Evolutionary conservation across 345 rosid genomes (phyloP), one percentile per base, ranked within the genome.

Genomic region (Toxicodendron radicans): DNA sequence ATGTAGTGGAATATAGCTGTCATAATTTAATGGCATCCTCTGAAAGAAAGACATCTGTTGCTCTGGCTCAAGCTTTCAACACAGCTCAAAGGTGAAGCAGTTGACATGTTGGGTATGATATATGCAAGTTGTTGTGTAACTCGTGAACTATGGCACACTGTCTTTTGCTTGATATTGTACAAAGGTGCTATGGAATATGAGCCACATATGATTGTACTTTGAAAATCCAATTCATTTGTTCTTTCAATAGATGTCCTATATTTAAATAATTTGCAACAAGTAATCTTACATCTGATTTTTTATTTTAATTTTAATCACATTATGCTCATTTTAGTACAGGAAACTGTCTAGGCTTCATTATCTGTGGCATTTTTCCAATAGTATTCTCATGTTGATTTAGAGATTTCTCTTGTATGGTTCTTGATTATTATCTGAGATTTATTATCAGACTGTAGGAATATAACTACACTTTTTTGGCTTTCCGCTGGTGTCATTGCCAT

Each of bases 1-100:
- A 93, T 87, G 92, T 93, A 27, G 94, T 95, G 76, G 99, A 95
- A 81, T 85, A 85, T 82, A 95, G 96, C 82, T 95, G 99, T 78
- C 95, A 93, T 78, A 86, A 70, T 80, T 82, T 95, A 66, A 80
- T 80, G 82, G 81, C 94, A 27, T 86, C 98, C 46, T 85, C 97
- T 71, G 98, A 91, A 76, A 87, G 82, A 81, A 95, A 82, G 70
- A 83, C 87, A 66, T 89, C 99, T 53, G 74, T 67, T 80, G 90
- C 95, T 38, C 87, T 95, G 70, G 85, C 91, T 71, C 91, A 95
- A 83, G 92, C 97, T 83, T 93, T 95, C 82, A 77, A 83, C 77
- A 83, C 86, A 72, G 97, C 97, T 14, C 91, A 81, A 87, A 95
- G 96, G 99, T 95, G 86, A 83, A 72, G 67, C 77, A 76, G 53